Conservation (phyloP, 495 filamentous ascomycete genomes). For the Platismatia glauca region DNA sequence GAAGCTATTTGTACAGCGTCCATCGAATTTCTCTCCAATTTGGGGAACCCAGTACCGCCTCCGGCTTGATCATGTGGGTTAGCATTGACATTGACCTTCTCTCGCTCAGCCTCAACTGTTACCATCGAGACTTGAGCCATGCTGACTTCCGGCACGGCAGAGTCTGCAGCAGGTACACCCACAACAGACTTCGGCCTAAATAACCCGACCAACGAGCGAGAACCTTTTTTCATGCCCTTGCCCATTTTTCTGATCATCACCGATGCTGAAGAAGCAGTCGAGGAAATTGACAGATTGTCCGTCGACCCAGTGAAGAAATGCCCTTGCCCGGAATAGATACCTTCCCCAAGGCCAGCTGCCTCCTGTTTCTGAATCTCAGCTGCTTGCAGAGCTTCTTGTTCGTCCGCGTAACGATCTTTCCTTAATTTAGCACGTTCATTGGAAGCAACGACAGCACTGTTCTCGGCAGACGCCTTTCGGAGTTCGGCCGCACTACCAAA, state of each 20-base stretch:
- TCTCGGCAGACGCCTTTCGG: conserved; percentile 62
- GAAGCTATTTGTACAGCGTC: conserved; percentile 44
- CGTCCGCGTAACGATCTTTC: conserved; percentile 60
- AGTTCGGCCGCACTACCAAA: conserved; percentile 96
- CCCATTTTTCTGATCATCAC: conserved; percentile 99
- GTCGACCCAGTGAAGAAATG: conserved; percentile 84
- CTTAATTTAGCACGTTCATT: conserved; percentile 55
- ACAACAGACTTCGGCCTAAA: conserved; percentile 91
- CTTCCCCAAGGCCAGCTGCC: conserved; percentile 79
- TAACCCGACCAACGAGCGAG: conserved; percentile 81
- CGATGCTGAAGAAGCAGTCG: conserved; percentile 93
- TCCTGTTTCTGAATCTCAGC: conserved; percentile 88
- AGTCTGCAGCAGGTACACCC: conserved; percentile 63
- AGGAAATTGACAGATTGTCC: conserved; percentile 94
- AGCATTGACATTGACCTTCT: conserved; percentile 70
- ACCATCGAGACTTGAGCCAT: conserved; percentile 84
- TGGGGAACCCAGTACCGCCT: conserved; percentile 79
- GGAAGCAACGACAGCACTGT: conserved; percentile 46
- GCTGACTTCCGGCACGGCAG: conserved; percentile 51
- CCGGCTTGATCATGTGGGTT: conserved; percentile 59
- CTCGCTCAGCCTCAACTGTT: conserved; percentile 86
- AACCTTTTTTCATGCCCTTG: conserved; percentile 88
- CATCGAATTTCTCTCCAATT: conserved; percentile 70
- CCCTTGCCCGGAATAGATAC: conserved; percentile 84
- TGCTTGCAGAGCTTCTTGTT: conserved; percentile 77